Percentiles rank a stretch among this genome's conserved stretches.
These are phyloP conservation scores for Candida qinlingensis DNA, from an alignment of 805 yeast genomes.

Conservation along the genomic window DNA sequence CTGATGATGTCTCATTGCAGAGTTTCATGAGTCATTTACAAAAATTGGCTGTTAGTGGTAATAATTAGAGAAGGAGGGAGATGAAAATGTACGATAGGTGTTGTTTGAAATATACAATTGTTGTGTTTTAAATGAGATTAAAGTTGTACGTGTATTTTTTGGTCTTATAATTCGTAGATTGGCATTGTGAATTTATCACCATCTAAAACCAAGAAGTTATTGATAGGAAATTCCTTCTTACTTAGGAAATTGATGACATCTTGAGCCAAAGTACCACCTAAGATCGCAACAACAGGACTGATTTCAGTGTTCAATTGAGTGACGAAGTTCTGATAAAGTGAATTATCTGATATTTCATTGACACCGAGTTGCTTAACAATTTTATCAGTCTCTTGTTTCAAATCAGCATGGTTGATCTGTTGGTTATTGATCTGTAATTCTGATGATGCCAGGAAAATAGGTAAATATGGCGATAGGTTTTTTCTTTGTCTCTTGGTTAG, in stretches of 20 bases:
- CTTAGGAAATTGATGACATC: constrained; percentile 82
- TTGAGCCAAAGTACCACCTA: constrained; percentile 89
- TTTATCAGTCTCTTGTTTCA: constrained; percentile 27
- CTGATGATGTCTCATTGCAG: constrained; percentile 94
- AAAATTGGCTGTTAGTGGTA: constrained; percentile 65
- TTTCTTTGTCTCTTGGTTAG: constrained; percentile 37
- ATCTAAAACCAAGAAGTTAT: constrained; percentile 75
- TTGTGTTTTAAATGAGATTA: no score
- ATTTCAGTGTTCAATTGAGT: constrained; percentile 57
- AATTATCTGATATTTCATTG: constrained; percentile 33
- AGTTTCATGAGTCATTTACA: constrained; percentile 94
- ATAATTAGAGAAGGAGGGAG: constrained; percentile 1
- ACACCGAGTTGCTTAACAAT: constrained; percentile 37
- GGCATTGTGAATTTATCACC: constrained; percentile 72
- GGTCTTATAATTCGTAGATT: constrained; percentile 45
- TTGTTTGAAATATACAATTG: no score
- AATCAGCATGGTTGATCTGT: constrained; percentile 20
- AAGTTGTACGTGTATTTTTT: background rate
- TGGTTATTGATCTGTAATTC: constrained; percentile 30
- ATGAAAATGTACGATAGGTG: background rate
- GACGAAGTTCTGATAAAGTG: constrained; percentile 35
- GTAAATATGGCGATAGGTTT: constrained; percentile 45
- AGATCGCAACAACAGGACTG: constrained; percentile 77
- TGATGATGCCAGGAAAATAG: constrained; percentile 59
- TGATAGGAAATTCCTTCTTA: constrained; percentile 71